Base-by-base conservation (phyloP, 768 basidiomycete species). In the Favolaschia claudopus region DNA sequence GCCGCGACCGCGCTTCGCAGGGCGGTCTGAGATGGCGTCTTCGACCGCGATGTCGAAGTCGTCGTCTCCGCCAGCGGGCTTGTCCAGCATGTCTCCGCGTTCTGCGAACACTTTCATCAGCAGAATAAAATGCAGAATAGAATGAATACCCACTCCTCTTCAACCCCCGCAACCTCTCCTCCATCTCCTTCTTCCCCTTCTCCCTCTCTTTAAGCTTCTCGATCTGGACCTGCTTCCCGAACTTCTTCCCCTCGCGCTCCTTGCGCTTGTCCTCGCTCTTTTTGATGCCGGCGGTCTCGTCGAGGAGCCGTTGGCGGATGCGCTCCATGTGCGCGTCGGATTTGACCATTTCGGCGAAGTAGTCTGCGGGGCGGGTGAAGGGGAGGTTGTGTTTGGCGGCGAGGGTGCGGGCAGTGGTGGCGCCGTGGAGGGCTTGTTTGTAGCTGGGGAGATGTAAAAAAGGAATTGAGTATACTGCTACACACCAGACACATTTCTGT, bases 301-400 rank as follows among this genome's bases (percentile, higher is more conserved):
- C 92, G 25, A 99, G 82, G 24, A 99, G 75, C 17, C 90, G 86
- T 61, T 94, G 89, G 51, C 97, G 90, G 65, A 99, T 92, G 58
- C 95, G 88, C 72, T 97, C 95, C 97, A 99, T 99, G 76, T 99
- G 97, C 7, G 91, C 80, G 67, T 99, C 97, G 29, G 89, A 89
- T 75, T 99, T 98, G 65, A 98, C 91, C 96, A 99, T 99, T 77
- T 99, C 96, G 22, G 96, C 96, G 64, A 96, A 99, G 73, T 95
- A 99, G 75, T 98, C 96, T 0, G 86, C 67, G 0, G 97, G 97
- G 14, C 96, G 90, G 10, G 92, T 91, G 76, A 97, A 99, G 0
- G 95, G 88, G 58, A 95, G 79, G 22, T 87, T 84, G 71, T 89
- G 83, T 67, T 92, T 89, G 13, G 82, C 76, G n/a, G 93, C 93